Evolutionary conservation across 2,329 filamentous ascomycete species (phyloP), one percentile per base, ranked within the genome.

Genomic region (Fonsecaea erecta): DNA sequence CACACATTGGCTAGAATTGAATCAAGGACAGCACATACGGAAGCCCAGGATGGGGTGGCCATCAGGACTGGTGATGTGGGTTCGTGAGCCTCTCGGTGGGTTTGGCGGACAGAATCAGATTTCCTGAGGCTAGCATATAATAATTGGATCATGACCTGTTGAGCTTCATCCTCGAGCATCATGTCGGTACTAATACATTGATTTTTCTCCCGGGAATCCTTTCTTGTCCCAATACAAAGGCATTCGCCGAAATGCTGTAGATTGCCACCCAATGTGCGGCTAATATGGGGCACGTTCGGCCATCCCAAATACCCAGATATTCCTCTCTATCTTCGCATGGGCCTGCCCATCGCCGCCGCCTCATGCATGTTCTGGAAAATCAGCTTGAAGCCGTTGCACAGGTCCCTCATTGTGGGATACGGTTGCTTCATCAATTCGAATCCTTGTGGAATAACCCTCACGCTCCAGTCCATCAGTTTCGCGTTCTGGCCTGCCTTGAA

Each of bases 381-480:
- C 74, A 94, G 79, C 84, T 98, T 98, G 84, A 98, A 98, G 5
- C 94, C 95, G 79, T 99, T 99, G 83, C 94, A 97, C 68, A 99
- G 82, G 55, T 93, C 92, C 71, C 90, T 86, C 91, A 98, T 97
- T 74, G 98, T 93, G 0, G 95, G 94, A 76, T 99, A 99, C 59
- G 90, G 86, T 71, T 91, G 90, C 71, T 90, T 91, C 79, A 93
- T 88, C 73, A 99, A 84, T 81, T 98, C 93, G 75, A 94, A 99
- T 4, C 92, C 95, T 73, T 96, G 91, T 1, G 95, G 95, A 18
- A 98, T 90, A 40, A 97, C 89, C 72, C 95, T 93, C 69, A 99
- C 92, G 4, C 88, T 87, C 89, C 94, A 93, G 53, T 87, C 88
- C 68, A 90, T 88, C 60, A 94, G 86, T 52, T 83, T 84, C 2